Evolutionary conservation across 1,139 yeast species (phyloP), one percentile per base, ranked within the genome.

Genomic region (Wickerhamomyces sp.): DNA sequence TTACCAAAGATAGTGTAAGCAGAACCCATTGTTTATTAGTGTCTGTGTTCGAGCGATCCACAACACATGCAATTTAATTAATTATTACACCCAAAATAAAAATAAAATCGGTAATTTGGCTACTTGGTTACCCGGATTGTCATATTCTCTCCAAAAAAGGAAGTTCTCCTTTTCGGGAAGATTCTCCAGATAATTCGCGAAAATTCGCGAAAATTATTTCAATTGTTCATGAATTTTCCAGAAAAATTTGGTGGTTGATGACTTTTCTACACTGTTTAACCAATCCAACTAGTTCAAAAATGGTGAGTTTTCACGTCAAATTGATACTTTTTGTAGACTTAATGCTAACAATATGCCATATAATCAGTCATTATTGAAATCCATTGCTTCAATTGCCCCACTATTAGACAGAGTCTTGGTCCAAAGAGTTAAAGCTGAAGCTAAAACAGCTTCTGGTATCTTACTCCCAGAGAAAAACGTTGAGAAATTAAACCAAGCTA

Each of bases 391-490:
- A 50, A 84, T 92, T 60, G 81, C 83, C 56, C 98, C 98, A 51
- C 79, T 92, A 55, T 76, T 92, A 56, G 97, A 92, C 80, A 85
- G 97, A 70, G 92, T 92, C 45, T 78, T 92, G 52, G 96, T 92
- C 48, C 96, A 89, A 72, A 85, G 96, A 67, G 68, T 86, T 60
- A 89, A 89, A 76, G 95, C 96, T 44, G 81, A 88, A 59, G 76
- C 92, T 56, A 78, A 89, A 72, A 92, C 98, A 43, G 87, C 96
- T 41, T 82, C 95, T 35, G 98, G 98, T 59, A 79, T 92, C 60
- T 88, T 81, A 72, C 85, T 92, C 52, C 98, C 98, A 49, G 98
- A 92, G 70, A 88, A 88, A 74, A 89, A 90, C 73, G 95, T 84
- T 57, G 94, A 88, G 67, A 92, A 92, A 71, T 78, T 88, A 63